phyloP scores from a whole-genome alignment of 2,329 filamentous ascomycete genomes.

The Ploettnerulaceae sp. region DNA sequence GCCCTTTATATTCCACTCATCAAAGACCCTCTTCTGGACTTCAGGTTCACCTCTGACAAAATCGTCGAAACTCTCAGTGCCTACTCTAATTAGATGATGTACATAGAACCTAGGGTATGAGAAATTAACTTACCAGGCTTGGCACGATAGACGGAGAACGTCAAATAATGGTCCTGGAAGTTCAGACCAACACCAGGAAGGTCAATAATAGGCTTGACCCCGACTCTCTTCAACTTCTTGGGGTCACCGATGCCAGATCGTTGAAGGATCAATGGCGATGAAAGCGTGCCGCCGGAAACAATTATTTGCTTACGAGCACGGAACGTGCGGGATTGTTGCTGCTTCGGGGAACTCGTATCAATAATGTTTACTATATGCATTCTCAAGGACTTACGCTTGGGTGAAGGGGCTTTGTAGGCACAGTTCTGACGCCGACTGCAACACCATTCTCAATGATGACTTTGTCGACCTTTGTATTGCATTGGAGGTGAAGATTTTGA shows the following conservation, averaged over 20 bases:
- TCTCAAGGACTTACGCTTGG: constrained; percentile 37
- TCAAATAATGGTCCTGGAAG: constrained; percentile 53
- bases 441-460: constrained; percentile 54
- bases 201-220: constrained; percentile 43
- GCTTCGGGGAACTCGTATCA: constrained; percentile 25
- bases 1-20: constrained; percentile 75
- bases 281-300: constrained; percentile 38
- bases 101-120: neutral
- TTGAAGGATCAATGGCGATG: constrained; percentile 47
- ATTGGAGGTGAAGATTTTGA: constrained; percentile 55
- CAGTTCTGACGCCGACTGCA: constrained; percentile 66
- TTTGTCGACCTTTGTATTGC: constrained; percentile 51
- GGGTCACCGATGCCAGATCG: constrained; percentile 54
- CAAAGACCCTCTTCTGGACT: constrained; percentile 65
- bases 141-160: constrained; percentile 44
- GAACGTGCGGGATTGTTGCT: constrained; percentile 32
- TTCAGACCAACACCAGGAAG: constrained; percentile 50
- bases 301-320: constrained; percentile 42
- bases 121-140: constrained; percentile 19
- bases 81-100: constrained; percentile 35
- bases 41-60: constrained; percentile 70
- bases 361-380: constrained; percentile 8
- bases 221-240: constrained; percentile 43
- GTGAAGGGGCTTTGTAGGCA: constrained; percentile 64
- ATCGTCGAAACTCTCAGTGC: constrained; percentile 74